Base-by-base conservation (phyloP, 2,329 filamentous ascomycete species). In the Lecanosticta acicola region DNA sequence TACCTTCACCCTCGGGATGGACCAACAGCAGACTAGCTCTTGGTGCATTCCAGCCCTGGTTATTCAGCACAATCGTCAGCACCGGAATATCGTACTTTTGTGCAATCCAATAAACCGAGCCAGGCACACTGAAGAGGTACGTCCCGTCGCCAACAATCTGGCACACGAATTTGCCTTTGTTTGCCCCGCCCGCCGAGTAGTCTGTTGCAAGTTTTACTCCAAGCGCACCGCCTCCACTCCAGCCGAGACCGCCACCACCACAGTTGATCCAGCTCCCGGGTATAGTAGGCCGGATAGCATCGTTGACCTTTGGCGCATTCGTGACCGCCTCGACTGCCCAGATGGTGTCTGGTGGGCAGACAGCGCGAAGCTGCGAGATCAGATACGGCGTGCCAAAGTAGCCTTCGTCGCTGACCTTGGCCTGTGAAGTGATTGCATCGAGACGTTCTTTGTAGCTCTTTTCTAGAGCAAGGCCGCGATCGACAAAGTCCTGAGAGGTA, bases 211-310 rank as follows among this genome's bases (percentile, higher is more conserved):
- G 75, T 62, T 90, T 89, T 60, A 90, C 82, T 2, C 86, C 87
- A 2, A 91, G 65, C 0, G 84, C 83, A 13, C 60, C 86, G 11
- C 87, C 86, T 11, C 85, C 86, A 9, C 81, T 85, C 86, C 86
- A 91, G 1, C 86, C 86, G 0, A 91, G 78, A 2, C 87, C 87
- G 11, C 85, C 86, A 1, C 84, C 86, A 1, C 86, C 86, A 61
- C 85, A 90, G 63, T 89, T 90, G 59, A 91, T 80, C 83, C 83
- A 89, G 0, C 79, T 81, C 0, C 85, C 84, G 0, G 86, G 85
- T 0, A 80, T 60, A 0, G 75, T 81, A 2, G 80, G 76, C 57
- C 81, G 80, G 5, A 93, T 68, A 53, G 89, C 85, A 54, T 93
- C 84, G 19, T 79, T 75, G 1, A 89, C 80, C 20, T 81, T 76